Evolutionary conservation across 2,329 filamentous ascomycete species (phyloP), one percentile per base, ranked within the genome.

Genomic region (Fusarium agapanthi): DNA sequence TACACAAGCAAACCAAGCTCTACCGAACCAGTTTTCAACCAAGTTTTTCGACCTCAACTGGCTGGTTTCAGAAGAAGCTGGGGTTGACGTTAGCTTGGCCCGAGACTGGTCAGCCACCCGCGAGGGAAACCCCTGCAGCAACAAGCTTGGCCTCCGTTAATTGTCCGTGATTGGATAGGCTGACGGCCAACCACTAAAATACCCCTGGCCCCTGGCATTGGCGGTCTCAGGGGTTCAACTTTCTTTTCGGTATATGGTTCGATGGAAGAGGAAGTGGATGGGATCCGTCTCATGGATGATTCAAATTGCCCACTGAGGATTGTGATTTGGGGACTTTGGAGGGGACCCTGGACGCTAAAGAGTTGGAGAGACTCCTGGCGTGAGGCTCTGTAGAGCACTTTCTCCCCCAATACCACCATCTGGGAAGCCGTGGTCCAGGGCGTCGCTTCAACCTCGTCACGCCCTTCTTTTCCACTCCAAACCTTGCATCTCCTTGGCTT

Each of bases 41-140:
- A 68, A 69, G 65, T 64, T 55, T 57, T 57, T 63, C 47, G 32
- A 45, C 51, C 57, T 56, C 64, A 41, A 53, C 51, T 58, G 48
- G 64, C 51, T 56, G 64, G 74, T 76, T 76, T 76, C 74, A 76
- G 74, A 76, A 65, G 53, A 71, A 73, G 65, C 69, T 76, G 68
- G 74, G 74, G 74, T 73, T 57, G 71, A 59, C 53, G 47, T 54
- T 67, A 47, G 58, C 58, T 61, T 48, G 71, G 47, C 51, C 53
- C 41, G 22, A 51, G 67, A 73, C 61, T 73, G 70, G 70, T 54
- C 69, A 72, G 59, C 65, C 53, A 56, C 58, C 63, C 65, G 63
- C 28, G 37, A 56, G 65, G 30, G 38, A 47, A 67, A 59, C 66
- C 71, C 70, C 71, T 71, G 61, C 66, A 65, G 64, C 16, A 41